phyloP scores from a whole-genome alignment of 2,329 filamentous ascomycete species.

The Fusarium sp. region DNA sequence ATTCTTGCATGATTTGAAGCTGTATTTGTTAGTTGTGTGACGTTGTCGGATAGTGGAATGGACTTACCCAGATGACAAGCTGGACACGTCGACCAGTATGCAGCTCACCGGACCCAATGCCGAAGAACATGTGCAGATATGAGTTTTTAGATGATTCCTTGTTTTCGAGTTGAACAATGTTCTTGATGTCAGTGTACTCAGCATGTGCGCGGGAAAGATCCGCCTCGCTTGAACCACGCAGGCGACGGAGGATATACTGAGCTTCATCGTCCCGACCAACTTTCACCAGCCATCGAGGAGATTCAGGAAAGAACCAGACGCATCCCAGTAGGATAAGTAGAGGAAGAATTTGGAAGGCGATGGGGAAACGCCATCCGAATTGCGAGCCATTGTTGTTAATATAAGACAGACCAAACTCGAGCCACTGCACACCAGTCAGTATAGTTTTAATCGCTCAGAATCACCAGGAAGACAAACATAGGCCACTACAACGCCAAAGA shows the following conservation, averaged over 20 bases:
- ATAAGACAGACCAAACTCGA: conserved; percentile 70
- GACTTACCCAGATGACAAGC: conserved; percentile 73
- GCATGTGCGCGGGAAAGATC: conserved; percentile 67
- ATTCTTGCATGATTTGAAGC: conserved; percentile 41
- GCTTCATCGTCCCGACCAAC: conserved; percentile 75
- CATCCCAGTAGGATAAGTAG: conserved; percentile 66
- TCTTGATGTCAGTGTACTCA: conserved; percentile 77
- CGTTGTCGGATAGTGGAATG: accelerated
- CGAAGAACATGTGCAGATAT: conserved; percentile 76
- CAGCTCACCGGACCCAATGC: conserved; percentile 72
- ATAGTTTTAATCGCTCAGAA: no score
- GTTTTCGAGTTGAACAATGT: conserved; percentile 61
- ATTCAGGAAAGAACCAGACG: conserved; percentile 78
- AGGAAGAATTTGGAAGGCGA: conserved; percentile 77
- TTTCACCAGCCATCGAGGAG: conserved; percentile 75
- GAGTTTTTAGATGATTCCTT: conserved; percentile 70
- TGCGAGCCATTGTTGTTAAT: conserved; percentile 68
- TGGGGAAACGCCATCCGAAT: conserved; percentile 76
- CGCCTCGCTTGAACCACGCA: conserved; percentile 69
- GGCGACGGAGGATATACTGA: conserved; percentile 71
- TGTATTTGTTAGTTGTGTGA: accelerated
- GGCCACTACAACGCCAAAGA: conserved; percentile 53
- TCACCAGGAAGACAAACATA: conserved; percentile 53
- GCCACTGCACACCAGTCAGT: conserved; percentile 54
- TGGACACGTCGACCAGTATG: conserved; percentile 77